Percentiles rank a stretch among this genome's conserved stretches.
Conservation (phyloP, 2,329 filamentous ascomycete species). For the Diplodia sapinea region DNA sequence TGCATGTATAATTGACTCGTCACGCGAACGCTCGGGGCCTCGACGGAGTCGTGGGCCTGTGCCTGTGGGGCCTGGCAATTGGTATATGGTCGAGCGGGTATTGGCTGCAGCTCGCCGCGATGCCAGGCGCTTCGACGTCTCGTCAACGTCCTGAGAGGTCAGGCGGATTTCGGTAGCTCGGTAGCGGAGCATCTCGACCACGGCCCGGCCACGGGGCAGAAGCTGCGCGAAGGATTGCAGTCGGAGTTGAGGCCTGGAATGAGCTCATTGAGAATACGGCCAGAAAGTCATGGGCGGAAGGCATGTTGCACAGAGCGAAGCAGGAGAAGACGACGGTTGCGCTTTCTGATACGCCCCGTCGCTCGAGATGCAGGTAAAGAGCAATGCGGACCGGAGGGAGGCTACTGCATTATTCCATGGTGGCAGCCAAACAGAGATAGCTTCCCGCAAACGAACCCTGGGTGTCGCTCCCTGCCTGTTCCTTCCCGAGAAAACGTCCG, state of each 20-base stretch:
- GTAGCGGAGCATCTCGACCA: slow-evolving; percentile 43
- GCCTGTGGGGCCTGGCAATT: slow-evolving; percentile 20
- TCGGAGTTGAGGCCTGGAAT: slow-evolving; percentile 16
- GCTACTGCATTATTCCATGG: slow-evolving; percentile 5
- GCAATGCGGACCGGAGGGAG: neutral
- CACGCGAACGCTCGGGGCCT: slow-evolving; percentile 42
- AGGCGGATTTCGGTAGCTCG: slow-evolving; percentile 46
- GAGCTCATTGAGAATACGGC: slow-evolving; percentile 1
- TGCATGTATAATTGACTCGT: slow-evolving; percentile 37
- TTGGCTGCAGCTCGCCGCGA: slow-evolving; percentile 36
- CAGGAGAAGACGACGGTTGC: neutral
- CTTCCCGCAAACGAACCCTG: neutral
- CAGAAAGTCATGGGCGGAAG: slow-evolving; percentile 7
- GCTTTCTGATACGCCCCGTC: neutral
- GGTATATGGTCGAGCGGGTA: slow-evolving; percentile 23
- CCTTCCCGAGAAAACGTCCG: neutral
- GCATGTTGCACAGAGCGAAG: slow-evolving; percentile 21
- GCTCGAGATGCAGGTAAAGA: neutral
- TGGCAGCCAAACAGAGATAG: slow-evolving; percentile 4
- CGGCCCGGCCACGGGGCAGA: neutral
- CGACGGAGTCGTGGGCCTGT: slow-evolving; percentile 39
- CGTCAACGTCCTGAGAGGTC: slow-evolving; percentile 46
- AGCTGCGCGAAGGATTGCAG: neutral
- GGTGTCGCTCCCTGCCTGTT: slow-evolving; percentile 1
- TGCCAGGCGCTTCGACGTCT: slow-evolving; percentile 43